A percentile compares a stretch with the other conserved stretches of the same genome.
Conservation (phyloP, 192 early-diverging fungal species). For the Linnemannia zychae region DNA sequence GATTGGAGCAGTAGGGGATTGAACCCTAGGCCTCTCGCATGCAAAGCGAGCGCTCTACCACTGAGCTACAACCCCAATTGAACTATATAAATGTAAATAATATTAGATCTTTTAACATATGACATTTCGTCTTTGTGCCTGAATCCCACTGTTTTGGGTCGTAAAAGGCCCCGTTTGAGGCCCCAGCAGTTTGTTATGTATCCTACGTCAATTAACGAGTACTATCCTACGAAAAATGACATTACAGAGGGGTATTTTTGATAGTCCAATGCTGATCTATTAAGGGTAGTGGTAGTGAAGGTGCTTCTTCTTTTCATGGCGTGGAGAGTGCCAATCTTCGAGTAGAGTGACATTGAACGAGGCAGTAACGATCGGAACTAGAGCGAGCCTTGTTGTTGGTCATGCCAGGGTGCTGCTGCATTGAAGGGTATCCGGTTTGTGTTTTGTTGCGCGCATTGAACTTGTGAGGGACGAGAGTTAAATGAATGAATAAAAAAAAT, state of each 20-base stretch:
- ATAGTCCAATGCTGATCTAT: too few species aligned
- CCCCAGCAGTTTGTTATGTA: too few species aligned
- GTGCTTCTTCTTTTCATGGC: too few species aligned
- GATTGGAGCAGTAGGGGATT: constrained; percentile 3
- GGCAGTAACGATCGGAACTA: neutral
- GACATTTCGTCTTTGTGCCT: neutral
- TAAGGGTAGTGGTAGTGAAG: too few species aligned
- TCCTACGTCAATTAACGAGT: too few species aligned
- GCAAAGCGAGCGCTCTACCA: constrained; percentile 7
- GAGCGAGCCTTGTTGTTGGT: neutral
- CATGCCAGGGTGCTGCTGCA: neutral
- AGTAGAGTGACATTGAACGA: neutral
- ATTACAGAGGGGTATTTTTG: too few species aligned
- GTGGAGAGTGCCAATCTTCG: too few species aligned
- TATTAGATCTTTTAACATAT: neutral
- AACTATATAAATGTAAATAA: neutral
- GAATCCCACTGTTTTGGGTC: too few species aligned
- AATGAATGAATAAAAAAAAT: too few species aligned
- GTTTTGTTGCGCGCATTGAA: neutral
- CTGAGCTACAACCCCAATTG: neutral
- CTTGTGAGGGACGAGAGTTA: too few species aligned
- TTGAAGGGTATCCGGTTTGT: neutral
- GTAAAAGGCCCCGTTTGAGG: too few species aligned
- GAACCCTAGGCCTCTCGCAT: constrained; percentile 9
- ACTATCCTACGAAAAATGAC: too few species aligned